A percentile compares a stretch with the other conserved stretches of the same genome.
phyloP scores from a whole-genome alignment of 768 basidiomycete species.

The Suillus ampliporus region DNA sequence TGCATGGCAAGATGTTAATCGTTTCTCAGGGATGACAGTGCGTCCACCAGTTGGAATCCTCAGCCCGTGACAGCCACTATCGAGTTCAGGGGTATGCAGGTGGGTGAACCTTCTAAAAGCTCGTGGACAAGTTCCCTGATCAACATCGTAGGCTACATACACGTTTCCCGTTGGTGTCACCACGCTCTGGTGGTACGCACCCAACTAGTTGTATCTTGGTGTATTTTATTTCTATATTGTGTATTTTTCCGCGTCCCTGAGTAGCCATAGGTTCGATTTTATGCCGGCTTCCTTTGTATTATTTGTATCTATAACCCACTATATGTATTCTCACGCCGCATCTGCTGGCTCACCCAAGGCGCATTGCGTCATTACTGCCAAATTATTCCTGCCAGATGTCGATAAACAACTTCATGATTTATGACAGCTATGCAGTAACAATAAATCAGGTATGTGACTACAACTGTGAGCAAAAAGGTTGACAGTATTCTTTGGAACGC shows the following conservation, averaged over 20 bases:
- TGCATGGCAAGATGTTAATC: slow-evolving; percentile 1
- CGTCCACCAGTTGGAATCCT: slow-evolving; percentile 58
- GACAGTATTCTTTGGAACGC: background rate
- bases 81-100: slow-evolving; percentile 67
- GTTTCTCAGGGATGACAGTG: slow-evolving; percentile 50
- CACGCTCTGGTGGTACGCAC: slow-evolving; percentile 57
- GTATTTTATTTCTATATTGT: background rate
- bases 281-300: background rate
- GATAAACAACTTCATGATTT: background rate
- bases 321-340: background rate
- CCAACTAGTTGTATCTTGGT: slow-evolving; percentile 2
- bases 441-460: background rate
- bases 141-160: slow-evolving; percentile 56
- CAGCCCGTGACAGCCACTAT: slow-evolving; percentile 62
- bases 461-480: no score
- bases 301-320: background rate
- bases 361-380: background rate
- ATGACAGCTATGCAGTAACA: background rate
- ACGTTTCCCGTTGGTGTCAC: slow-evolving; percentile 81
- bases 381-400: no score
- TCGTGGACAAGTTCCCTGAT: slow-evolving; percentile 10
- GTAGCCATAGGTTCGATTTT: no score
- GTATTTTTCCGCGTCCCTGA: background rate
- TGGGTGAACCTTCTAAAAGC: slow-evolving; percentile 24
- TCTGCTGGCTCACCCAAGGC: no score